Base-by-base conservation (phyloP, 164 flowering plant genomes). In the Buxus sempervirens region DNA sequence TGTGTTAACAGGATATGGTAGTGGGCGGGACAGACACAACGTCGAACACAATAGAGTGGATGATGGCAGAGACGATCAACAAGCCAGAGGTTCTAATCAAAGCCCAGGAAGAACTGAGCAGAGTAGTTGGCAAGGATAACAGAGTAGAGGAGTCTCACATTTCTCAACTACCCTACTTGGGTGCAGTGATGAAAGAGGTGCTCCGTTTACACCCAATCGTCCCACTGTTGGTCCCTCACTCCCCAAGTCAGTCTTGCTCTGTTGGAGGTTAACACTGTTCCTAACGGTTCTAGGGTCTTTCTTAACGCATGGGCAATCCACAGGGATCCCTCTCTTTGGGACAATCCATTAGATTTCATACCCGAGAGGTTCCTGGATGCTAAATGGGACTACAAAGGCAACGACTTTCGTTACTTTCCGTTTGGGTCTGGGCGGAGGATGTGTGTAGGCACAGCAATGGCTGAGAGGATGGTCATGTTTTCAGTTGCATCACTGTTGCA, bases 341-440 rank as follows among this genome's bases (percentile, higher is more conserved):
- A 66, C 1, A 70, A 71, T 24, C 83, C 89, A 5, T 56, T 26
- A 0, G 79, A 79, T 23, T 84, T 84, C 36, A 16, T 23, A 21
- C 87, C 86, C 0, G 79, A 80, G 62, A 76, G 90, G 70, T 84
- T 86, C 55, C 63, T 82, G 28, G 26, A 53, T 59, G 23, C 54
- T 8, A 71, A 69, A 12, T 66, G 54, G 48, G 82, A 85, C 38
- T 78, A 53, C 13, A 12, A 13, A 8, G 86, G 88, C 12, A 81
- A 81, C 24, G 64, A 79, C 54, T 84, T 84, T 36, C 73, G 45
- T 6, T 88, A 85, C 59, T 65, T 88, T 20, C 92, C 92, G 5
- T 88, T 87, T 54, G 88, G 92, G 9, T 84, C 89, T 0, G 92
- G 92, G 15, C 53, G 89, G 62, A 85, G 92, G 70, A 84, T 81